These are phyloP conservation scores for Penicillium flavigenum DNA, from an alignment of 495 filamentous ascomycete genomes.

Conservation along the genomic window DNA sequence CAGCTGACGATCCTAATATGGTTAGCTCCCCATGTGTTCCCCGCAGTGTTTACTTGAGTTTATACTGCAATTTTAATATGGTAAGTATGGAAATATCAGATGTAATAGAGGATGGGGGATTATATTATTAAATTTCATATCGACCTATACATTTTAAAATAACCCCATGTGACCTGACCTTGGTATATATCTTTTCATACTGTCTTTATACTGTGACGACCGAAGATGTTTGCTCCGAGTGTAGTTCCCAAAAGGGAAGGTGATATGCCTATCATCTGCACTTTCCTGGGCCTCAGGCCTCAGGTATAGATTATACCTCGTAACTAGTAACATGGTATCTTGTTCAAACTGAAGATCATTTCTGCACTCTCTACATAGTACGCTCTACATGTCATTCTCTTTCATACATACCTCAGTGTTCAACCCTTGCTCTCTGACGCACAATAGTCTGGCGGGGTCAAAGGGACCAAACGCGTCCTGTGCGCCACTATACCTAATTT, in stretches of 20 bases:
- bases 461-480: conserved; percentile 19
- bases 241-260: conserved; percentile 3
- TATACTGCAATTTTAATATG: conserved; percentile 2
- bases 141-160: not conserved
- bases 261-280: conserved; percentile 5
- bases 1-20: conserved; percentile 8
- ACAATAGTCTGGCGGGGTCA: not conserved
- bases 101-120: not conserved
- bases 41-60: conserved; percentile 14
- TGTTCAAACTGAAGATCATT: not conserved
- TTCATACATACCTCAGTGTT: not conserved
- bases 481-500: conserved; percentile 14
- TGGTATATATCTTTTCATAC: not conserved
- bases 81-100: not conserved
- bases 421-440: not conserved
- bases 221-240: not conserved
- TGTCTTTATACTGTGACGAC: not conserved
- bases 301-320: not conserved
- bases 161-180: not conserved
- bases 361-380: not conserved
- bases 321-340: not conserved
- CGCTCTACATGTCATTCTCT: not conserved
- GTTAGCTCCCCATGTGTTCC: conserved; percentile 12
- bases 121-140: not conserved
- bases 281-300: conserved; percentile 1